Evolutionary conservation across 495 filamentous ascomycete genomes (phyloP).

Genomic region (Aspergillus coremiiformis): DNA sequence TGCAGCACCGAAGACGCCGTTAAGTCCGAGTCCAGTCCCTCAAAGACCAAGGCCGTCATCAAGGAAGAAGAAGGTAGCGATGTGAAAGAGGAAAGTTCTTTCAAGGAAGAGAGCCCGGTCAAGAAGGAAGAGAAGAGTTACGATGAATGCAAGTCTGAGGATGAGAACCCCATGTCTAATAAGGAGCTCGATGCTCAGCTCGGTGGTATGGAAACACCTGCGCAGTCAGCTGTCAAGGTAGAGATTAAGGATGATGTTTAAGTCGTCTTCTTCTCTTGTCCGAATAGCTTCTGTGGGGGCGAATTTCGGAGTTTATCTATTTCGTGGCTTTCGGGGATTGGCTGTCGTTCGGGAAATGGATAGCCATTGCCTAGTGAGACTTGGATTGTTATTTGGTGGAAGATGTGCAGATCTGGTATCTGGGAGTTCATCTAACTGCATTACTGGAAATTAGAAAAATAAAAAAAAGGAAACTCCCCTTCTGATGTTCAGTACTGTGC

Average conservation of each 20-base stretch:
- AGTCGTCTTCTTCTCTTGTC: background rate
- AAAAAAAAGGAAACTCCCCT: background rate
- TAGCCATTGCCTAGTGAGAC: no score
- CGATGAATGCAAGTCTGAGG: background rate
- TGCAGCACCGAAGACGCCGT: background rate
- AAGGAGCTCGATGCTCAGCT: constrained; percentile 6
- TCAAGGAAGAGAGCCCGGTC: background rate
- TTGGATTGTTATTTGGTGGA: background rate
- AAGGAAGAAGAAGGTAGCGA: background rate
- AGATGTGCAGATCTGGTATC: background rate
- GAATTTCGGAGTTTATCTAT: background rate
- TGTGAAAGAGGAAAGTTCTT: background rate
- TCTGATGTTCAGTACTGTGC: background rate
- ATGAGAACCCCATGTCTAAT: background rate
- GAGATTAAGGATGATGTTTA: background rate
- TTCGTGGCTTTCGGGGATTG: background rate
- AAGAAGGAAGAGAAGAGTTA: background rate
- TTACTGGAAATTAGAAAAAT: background rate
- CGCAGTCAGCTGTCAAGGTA: background rate
- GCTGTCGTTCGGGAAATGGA: background rate
- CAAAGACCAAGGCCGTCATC: background rate
- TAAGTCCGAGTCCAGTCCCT: background rate
- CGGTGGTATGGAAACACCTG: constrained; percentile 1
- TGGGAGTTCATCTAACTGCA: background rate
- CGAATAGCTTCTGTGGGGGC: background rate